Evolutionary conservation across 805 yeast species (phyloP).

Genomic region (Middelhovenomyces tepae): DNA sequence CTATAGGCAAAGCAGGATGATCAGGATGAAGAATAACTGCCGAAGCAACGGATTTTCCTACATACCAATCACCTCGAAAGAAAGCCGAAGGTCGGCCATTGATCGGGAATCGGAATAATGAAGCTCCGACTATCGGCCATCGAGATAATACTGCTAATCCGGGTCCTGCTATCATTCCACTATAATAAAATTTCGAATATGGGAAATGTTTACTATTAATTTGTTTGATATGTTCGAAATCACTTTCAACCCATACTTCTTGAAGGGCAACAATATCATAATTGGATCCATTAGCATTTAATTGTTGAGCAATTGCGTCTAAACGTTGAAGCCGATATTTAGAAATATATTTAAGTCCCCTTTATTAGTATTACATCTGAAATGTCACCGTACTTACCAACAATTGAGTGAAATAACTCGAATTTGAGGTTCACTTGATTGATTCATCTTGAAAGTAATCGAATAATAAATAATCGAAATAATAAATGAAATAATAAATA

Average conservation of each 20-base stretch:
- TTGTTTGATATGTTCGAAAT: slow-evolving; percentile 58
- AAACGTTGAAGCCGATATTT: slow-evolving; percentile 57
- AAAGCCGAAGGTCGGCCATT: slow-evolving; percentile 94
- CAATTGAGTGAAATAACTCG: slow-evolving; percentile 26
- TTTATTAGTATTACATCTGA: slow-evolving; percentile 11
- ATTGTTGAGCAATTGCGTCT: slow-evolving; percentile 59
- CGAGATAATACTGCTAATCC: slow-evolving; percentile 81
- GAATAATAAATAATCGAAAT: no score
- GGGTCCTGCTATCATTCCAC: slow-evolving; percentile 89
- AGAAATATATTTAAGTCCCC: slow-evolving; percentile 90
- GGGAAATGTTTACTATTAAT: slow-evolving; percentile 45
- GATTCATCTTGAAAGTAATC: slow-evolving; percentile 1
- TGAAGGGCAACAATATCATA: slow-evolving; percentile 90
- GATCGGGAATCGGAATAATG: slow-evolving; percentile 76
- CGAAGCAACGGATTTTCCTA: slow-evolving; percentile 81
- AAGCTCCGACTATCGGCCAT: slow-evolving; percentile 72
- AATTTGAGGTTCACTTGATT: slow-evolving; percentile 6
- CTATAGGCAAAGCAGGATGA: slow-evolving; percentile 48
- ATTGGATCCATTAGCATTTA: slow-evolving; percentile 37
- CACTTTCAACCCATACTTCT: slow-evolving; percentile 84
- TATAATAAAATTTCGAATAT: slow-evolving; percentile 56
- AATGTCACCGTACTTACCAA: slow-evolving; percentile 17
- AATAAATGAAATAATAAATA: no score
- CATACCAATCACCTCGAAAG: slow-evolving; percentile 94
- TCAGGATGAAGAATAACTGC: slow-evolving; percentile 53